These are phyloP conservation scores for Erodium maritimum DNA, from an alignment of 345 rosid genomes.

Conservation along the genomic window DNA sequence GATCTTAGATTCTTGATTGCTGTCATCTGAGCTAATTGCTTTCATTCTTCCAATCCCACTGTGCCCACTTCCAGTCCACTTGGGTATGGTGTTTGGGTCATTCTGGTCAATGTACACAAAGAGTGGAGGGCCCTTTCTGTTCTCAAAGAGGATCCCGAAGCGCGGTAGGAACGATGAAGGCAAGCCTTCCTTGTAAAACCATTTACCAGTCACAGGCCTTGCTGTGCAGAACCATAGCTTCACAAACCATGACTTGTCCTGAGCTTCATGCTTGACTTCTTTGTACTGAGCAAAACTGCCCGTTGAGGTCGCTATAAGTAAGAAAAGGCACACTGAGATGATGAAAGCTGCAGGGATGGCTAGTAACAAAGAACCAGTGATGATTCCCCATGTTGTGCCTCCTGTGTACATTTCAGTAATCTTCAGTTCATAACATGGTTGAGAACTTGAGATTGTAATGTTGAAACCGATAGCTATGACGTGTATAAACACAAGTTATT, in stretches of 20 bases:
- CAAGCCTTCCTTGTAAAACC: constrained; percentile 36
- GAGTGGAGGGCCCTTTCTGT: constrained; percentile 35
- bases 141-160: constrained; percentile 32
- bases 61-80: constrained; percentile 25
- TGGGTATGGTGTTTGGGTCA: constrained; percentile 23
- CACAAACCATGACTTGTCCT: constrained; percentile 19
- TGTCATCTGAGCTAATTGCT: constrained; percentile 34
- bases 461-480: not conserved
- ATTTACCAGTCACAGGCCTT: constrained; percentile 28
- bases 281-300: constrained; percentile 32
- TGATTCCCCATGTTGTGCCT: constrained; percentile 29
- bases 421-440: constrained; percentile 9
- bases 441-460: not conserved
- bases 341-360: constrained; percentile 33
- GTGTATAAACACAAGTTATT: no score
- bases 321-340: constrained; percentile 25
- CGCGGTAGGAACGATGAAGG: constrained; percentile 28
- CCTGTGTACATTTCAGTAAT: constrained; percentile 19
- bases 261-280: constrained; percentile 21
- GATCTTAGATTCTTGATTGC: constrained; percentile 26
- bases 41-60: constrained; percentile 43
- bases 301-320: constrained; percentile 19
- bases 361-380: constrained; percentile 34
- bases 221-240: constrained; percentile 25
- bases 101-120: constrained; percentile 25